phyloP scores from a whole-genome alignment of 208 protist genomes.

The Acanthamoeba lugdunensis region DNA sequence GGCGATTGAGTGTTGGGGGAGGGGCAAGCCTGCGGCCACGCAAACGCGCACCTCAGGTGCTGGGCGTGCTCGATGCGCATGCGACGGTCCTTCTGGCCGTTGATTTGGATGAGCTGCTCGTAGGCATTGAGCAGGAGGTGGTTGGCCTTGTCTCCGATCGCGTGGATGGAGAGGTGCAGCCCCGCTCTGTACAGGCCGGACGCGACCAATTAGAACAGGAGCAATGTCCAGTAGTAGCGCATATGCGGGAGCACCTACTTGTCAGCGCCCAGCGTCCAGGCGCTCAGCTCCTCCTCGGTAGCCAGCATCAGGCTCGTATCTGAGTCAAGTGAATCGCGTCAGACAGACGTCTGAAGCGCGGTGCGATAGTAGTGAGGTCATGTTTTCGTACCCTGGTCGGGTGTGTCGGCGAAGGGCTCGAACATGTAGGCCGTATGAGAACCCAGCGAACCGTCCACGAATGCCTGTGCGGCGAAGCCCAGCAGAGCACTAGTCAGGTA shows the following conservation, averaged over 20 bases:
- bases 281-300: slow-evolving; percentile 41
- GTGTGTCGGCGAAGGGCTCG: slow-evolving; percentile 35
- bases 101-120: background rate
- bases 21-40: background rate
- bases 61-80: slow-evolving; percentile 68
- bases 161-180: slow-evolving; percentile 70
- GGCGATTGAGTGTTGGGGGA: too few species aligned
- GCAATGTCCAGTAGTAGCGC: background rate
- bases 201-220: background rate
- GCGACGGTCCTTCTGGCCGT: slow-evolving; percentile 59
- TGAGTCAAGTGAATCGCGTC: background rate
- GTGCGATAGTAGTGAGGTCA: background rate
- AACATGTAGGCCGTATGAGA: slow-evolving; percentile 72
- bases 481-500: background rate
- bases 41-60: background rate
- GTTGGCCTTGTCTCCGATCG: slow-evolving; percentile 70
- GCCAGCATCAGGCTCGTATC: background rate
- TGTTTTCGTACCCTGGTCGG: background rate
- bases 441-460: slow-evolving; percentile 72
- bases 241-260: background rate
- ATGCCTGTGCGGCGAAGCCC: background rate
- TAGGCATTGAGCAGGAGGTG: slow-evolving; percentile 27
- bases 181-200: background rate
- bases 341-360: background rate
- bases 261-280: slow-evolving; percentile 25